phyloP scores from a whole-genome alignment of 371 early-diverging fungal species.

The Mucor plumbeus region DNA sequence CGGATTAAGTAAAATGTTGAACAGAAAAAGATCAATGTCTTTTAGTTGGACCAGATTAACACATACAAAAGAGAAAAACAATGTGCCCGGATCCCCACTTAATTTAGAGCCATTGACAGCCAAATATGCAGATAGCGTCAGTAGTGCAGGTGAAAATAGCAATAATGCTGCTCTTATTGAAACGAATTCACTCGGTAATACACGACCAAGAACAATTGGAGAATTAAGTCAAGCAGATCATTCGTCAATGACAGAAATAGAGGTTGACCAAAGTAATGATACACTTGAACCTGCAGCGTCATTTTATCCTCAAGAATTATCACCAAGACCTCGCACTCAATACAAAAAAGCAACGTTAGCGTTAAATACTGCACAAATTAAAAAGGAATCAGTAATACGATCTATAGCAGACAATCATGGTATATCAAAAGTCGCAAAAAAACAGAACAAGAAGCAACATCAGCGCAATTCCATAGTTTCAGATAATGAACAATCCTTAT shows the following conservation, averaged over 20 bases:
- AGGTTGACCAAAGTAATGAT: not conserved
- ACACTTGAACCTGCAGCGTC: not conserved
- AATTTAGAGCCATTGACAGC: not conserved
- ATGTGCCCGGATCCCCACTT: not conserved
- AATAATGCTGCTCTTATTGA: not conserved
- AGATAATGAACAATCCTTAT: not conserved
- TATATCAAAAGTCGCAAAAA: not conserved
- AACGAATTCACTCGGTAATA: not conserved
- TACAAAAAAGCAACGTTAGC: not conserved
- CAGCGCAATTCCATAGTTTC: not conserved
- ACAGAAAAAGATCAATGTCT: constrained; percentile 11
- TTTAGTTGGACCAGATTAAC: constrained; percentile 13
- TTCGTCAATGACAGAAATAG: not conserved
- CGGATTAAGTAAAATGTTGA: not conserved
- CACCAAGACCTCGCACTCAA: constrained; percentile 4
- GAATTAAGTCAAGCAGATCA: not conserved
- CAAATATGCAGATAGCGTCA: not conserved
- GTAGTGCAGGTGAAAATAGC: not conserved
- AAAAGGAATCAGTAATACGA: not conserved
- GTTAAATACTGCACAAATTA: not conserved
- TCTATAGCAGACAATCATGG: not conserved
- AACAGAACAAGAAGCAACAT: not conserved
- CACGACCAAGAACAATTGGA: not conserved
- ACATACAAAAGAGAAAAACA: not conserved
- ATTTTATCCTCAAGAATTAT: not conserved